phyloP scores from a whole-genome alignment of 495 filamentous ascomycete genomes.

The Podospora anserina region DNA sequence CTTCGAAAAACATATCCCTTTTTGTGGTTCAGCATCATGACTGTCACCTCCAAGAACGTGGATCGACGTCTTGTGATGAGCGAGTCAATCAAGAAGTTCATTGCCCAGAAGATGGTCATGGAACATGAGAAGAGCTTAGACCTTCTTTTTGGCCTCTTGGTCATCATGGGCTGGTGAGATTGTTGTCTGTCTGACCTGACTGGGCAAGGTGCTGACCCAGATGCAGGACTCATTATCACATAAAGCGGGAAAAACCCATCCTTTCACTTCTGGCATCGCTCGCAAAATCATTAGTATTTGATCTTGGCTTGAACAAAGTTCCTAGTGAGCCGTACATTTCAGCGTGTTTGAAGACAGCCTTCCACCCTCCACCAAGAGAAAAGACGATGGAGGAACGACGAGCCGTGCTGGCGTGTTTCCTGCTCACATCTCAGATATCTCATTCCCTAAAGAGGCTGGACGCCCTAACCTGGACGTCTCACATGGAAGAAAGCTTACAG shows the following conservation, averaged over 20 bases:
- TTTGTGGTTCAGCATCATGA: constrained; percentile 55
- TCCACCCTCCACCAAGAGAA: constrained; percentile 22
- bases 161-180: constrained; percentile 46
- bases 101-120: constrained; percentile 50
- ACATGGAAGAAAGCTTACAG: constrained; percentile 52
- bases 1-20: constrained; percentile 50
- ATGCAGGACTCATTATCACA: constrained; percentile 16
- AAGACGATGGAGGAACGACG: constrained; percentile 53
- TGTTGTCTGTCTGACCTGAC: neutral
- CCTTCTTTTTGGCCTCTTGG: constrained; percentile 53
- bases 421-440: constrained; percentile 48
- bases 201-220: neutral
- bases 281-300: constrained; percentile 50
- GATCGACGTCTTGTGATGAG: constrained; percentile 27
- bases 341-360: constrained; percentile 14
- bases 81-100: constrained; percentile 36
- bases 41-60: constrained; percentile 26
- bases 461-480: constrained; percentile 50
- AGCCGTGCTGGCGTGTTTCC: constrained; percentile 52
- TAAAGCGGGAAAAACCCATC: constrained; percentile 34
- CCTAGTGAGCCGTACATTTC: constrained; percentile 29
- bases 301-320: constrained; percentile 54
- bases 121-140: constrained; percentile 52
- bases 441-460: constrained; percentile 41
- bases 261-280: constrained; percentile 48